Conservation (phyloP, 495 filamentous ascomycete species). For the Pseudomonodictys pantanalensis region DNA sequence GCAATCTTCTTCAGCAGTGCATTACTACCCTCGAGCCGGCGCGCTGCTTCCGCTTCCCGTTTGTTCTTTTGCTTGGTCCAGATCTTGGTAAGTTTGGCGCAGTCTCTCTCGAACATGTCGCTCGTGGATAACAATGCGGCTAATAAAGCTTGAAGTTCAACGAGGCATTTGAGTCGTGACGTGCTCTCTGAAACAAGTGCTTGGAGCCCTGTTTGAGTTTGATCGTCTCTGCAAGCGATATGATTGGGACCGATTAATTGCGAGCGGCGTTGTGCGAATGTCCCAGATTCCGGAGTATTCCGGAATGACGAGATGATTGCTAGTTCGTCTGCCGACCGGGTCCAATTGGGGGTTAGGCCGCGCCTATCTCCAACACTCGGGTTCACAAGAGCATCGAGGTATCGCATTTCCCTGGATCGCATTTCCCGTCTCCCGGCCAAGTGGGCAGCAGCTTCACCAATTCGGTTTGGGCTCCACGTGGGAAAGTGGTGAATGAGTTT, state of each 20-base stretch:
- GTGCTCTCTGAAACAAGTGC: neutral
- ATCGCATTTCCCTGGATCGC: too few relatives aligned
- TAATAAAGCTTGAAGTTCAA: neutral
- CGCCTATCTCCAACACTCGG: neutral
- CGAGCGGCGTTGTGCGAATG: neutral
- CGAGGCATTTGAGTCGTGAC: neutral
- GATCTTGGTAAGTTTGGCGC: neutral
- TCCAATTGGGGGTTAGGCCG: too few relatives aligned
- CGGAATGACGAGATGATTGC: neutral
- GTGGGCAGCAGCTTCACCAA: neutral
- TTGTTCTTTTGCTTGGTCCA: neutral
- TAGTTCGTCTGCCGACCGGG: too few relatives aligned
- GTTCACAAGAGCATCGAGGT: too few relatives aligned
- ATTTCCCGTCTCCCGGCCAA: neutral
- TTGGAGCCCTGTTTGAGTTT: neutral
- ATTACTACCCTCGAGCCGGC: neutral
- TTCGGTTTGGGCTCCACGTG: neutral
- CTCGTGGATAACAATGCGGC: neutral
- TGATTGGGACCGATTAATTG: neutral
- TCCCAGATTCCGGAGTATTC: neutral
- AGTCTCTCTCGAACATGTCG: neutral
- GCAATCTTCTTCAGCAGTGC: constrained; percentile 5
- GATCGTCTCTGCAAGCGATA: neutral
- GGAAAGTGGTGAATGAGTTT: neutral
- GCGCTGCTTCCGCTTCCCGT: neutral